These are phyloP conservation scores for Fragilariopsis cylindrus DNA, from an alignment of 108 stramenopile genomes.

Conservation along the genomic window DNA sequence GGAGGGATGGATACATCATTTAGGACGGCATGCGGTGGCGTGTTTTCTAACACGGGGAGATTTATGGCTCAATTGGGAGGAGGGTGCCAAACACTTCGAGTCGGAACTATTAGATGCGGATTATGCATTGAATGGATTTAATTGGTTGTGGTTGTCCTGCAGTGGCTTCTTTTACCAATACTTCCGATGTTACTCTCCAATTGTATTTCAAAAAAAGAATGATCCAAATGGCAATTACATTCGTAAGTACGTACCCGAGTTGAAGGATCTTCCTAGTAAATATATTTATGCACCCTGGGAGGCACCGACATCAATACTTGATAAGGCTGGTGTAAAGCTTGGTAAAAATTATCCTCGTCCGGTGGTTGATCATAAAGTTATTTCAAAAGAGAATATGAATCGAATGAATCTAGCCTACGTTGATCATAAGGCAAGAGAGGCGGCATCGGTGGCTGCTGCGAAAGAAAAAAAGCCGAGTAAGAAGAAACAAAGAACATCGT, in stretches of 20 bases:
- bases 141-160: slow-evolving; percentile 96
- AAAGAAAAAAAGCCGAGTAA: slow-evolving; percentile 8
- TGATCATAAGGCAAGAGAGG: slow-evolving; percentile 42
- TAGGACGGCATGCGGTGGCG: slow-evolving; percentile 93
- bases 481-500: slow-evolving; percentile 6
- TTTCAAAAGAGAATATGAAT: slow-evolving; percentile 90
- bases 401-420: slow-evolving; percentile 91
- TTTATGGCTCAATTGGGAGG: slow-evolving; percentile 94
- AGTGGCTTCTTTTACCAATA: slow-evolving; percentile 92
- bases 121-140: slow-evolving; percentile 93
- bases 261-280: slow-evolving; percentile 80
- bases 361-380: slow-evolving; percentile 82
- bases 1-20: slow-evolving; percentile 97
- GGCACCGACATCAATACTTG: slow-evolving; percentile 75
- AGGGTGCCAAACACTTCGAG: slow-evolving; percentile 85
- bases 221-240: slow-evolving; percentile 90
- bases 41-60: slow-evolving; percentile 98
- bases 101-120: slow-evolving; percentile 91
- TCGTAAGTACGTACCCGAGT: slow-evolving; percentile 83
- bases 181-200: slow-evolving; percentile 93
- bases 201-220: slow-evolving; percentile 90
- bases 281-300: slow-evolving; percentile 99
- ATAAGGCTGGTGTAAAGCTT: slow-evolving; percentile 65
- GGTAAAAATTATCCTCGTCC: slow-evolving; percentile 90
- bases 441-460: background rate